Conservation (phyloP, 306 rosid species). For the Crataegus laevigata region DNA sequence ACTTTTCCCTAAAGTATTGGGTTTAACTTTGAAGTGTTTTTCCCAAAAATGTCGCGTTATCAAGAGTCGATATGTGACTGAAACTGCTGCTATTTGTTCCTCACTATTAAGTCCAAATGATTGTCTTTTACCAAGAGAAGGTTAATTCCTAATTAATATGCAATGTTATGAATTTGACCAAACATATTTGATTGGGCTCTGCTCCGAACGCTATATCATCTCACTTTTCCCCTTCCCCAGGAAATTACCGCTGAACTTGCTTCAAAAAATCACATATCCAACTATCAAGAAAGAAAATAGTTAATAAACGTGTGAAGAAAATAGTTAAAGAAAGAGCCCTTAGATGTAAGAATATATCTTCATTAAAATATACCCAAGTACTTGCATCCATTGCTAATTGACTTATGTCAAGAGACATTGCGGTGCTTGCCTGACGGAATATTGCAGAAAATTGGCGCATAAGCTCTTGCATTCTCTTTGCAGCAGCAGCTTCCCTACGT, state of each 20-base stretch:
- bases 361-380: not conserved
- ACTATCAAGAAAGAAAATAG: not conserved
- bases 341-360: not conserved
- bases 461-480: slow-evolving; percentile 84
- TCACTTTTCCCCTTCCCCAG: not conserved
- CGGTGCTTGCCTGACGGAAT: slow-evolving; percentile 54
- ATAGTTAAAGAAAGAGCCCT: not conserved
- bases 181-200: no score
- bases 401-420: not conserved
- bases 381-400: not conserved
- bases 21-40: no score
- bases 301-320: not conserved
- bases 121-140: no score
- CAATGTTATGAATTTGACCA: no score
- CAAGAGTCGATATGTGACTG: no score
- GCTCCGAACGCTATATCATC: not conserved
- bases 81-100: no score
- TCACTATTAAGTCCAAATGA: no score
- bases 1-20: no score
- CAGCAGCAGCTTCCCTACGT: slow-evolving; percentile 61
- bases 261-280: not conserved
- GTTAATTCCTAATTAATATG: no score
- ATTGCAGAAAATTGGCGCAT: slow-evolving; percentile 72
- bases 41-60: no score
- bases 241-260: not conserved